Conservation (phyloP, 179 eudicot species). For the Heliamphora ciliata region DNA sequence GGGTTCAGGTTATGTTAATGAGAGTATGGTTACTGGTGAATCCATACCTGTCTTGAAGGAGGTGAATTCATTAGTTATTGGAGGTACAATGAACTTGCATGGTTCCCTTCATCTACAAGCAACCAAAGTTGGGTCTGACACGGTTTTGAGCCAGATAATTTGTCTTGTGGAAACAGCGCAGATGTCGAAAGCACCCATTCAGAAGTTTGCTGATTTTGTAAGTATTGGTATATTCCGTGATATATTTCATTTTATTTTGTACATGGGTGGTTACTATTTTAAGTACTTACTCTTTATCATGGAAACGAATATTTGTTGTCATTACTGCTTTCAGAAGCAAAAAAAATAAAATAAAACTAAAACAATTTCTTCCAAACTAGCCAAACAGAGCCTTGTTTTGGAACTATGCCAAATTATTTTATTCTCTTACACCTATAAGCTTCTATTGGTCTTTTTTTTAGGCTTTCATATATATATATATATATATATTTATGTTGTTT, state of each 20-base stretch:
- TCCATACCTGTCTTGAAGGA: conserved; percentile 75
- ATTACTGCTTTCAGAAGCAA: background rate
- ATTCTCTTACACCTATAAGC: background rate
- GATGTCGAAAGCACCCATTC: conserved; percentile 99
- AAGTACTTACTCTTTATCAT: too few species aligned
- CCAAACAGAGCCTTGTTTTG: background rate
- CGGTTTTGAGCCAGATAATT: conserved; percentile 93
- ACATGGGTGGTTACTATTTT: too few species aligned
- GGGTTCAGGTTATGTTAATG: conserved; percentile 90
- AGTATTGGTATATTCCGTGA: conserved; percentile 22
- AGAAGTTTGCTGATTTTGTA: conserved; percentile 83
- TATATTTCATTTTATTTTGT: background rate
- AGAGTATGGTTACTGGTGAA: conserved; percentile 98
- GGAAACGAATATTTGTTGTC: too few species aligned
- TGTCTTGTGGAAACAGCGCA: conserved; percentile 91
- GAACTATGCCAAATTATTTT: background rate
- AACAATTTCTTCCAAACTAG: background rate
- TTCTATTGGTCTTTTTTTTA: too few species aligned
- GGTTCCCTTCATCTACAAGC: conserved; percentile 84
- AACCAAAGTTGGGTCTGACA: conserved; percentile 87
- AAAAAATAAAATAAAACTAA: background rate
- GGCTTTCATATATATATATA: too few species aligned
- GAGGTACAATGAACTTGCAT: conserved; percentile 89
- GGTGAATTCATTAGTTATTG: conserved; percentile 57
- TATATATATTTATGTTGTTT: too few species aligned